Conservation (phyloP, 371 early-diverging fungal genomes). For the Choanephora cucurbitarum region DNA sequence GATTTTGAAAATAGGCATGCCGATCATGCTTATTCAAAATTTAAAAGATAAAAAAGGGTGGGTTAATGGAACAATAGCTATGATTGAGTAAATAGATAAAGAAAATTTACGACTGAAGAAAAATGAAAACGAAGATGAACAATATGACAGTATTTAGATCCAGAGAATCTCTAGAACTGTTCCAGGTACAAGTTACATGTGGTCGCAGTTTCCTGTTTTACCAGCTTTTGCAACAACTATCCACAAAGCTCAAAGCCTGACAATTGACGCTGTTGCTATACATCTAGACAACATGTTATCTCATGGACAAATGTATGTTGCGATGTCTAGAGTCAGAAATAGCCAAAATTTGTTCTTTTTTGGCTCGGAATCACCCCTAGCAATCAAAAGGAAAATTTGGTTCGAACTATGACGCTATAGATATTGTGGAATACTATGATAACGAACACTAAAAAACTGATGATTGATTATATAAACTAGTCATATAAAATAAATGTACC, state of each 20-base stretch:
- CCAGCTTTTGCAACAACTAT: slow-evolving; percentile 8
- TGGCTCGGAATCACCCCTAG: not conserved
- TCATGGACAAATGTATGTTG: slow-evolving; percentile 16
- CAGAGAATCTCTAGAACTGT: slow-evolving; percentile 1
- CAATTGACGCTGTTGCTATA: slow-evolving; percentile 7
- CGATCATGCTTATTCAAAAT: slow-evolving; percentile 7
- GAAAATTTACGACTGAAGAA: slow-evolving; percentile 2
- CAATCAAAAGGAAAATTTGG: not conserved
- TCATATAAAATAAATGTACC: no score
- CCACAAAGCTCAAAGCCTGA: slow-evolving; percentile 11
- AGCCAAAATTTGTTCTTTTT: not conserved
- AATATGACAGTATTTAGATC: not conserved
- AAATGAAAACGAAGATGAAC: not conserved
- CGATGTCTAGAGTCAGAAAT: slow-evolving; percentile 8
- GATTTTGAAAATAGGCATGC: not conserved
- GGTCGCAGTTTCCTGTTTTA: slow-evolving; percentile 5
- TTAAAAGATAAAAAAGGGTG: not conserved
- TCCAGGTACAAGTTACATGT: not conserved
- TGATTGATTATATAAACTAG: no score
- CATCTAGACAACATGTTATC: slow-evolving; percentile 8
- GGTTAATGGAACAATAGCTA: slow-evolving; percentile 7
- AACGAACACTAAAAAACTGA: no score
- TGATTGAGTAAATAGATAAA: not conserved
- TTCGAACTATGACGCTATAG: not conserved
- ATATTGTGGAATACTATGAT: no score